Percentiles rank a stretch among this genome's conserved stretches.
Evolutionary conservation across 2,329 filamentous ascomycete genomes (phyloP).

Genomic region (Alternaria panax): DNA sequence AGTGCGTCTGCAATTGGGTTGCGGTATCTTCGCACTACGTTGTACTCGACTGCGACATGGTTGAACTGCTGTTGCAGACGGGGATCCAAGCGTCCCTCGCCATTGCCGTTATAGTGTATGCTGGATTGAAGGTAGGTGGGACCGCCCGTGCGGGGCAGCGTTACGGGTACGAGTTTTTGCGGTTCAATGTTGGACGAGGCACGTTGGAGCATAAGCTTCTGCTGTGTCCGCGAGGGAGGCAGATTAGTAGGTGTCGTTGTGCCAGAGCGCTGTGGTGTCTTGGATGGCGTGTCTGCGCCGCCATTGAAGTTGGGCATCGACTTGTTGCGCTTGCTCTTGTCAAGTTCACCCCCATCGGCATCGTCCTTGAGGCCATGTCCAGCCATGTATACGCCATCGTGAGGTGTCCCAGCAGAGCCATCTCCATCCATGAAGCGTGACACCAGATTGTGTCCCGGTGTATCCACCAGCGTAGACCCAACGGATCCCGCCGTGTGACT

Average conservation of each 20-base stretch:
- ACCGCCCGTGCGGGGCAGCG: constrained; percentile 48
- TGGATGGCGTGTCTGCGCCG: constrained; percentile 37
- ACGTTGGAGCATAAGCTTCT: constrained; percentile 77
- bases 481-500: constrained; percentile 49
- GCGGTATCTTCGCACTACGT: constrained; percentile 75
- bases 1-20: constrained; percentile 73
- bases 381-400: constrained; percentile 49
- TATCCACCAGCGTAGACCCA: constrained; percentile 51
- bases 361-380: constrained; percentile 34
- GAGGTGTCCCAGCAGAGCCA: constrained; percentile 52
- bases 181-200: constrained; percentile 76
- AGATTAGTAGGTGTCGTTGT: constrained; percentile 52
- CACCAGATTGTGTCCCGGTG: constrained; percentile 52
- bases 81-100: constrained; percentile 62
- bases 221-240: constrained; percentile 70
- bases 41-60: constrained; percentile 74
- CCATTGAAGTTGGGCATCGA: constrained; percentile 49
- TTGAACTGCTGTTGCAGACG: constrained; percentile 71
- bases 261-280: constrained; percentile 44
- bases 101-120: constrained; percentile 46
- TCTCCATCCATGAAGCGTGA: constrained; percentile 56
- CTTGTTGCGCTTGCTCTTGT: constrained; percentile 48
- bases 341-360: constrained; percentile 29
- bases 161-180: constrained; percentile 55
- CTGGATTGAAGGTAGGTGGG: constrained; percentile 44